Evolutionary conservation across 768 basidiomycete species (phyloP).

Genomic region (Rhizopogon rudus): DNA sequence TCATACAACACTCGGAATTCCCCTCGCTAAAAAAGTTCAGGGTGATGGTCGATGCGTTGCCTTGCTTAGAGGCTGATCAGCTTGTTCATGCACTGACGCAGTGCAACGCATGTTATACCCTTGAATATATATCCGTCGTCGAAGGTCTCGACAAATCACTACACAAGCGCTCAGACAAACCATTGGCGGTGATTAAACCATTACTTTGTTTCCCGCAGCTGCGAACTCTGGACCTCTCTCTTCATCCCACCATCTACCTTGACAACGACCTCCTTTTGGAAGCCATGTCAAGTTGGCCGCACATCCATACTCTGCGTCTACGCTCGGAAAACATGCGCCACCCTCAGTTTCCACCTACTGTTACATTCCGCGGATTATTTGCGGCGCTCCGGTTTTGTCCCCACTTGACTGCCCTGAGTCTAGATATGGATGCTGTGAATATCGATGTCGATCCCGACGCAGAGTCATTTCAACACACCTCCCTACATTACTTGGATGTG

Average conservation of each 20-base stretch:
- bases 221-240: not conserved
- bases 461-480: not conserved
- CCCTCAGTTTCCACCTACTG: too few relatives aligned
- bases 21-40: too few relatives aligned
- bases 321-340: too few relatives aligned
- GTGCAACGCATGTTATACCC: not conserved
- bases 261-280: not conserved
- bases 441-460: not conserved
- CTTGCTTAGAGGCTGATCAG: not conserved
- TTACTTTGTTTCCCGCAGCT: not conserved
- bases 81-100: not conserved
- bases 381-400: not conserved
- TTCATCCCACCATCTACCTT: not conserved
- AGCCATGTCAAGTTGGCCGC: not conserved
- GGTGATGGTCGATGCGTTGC: not conserved
- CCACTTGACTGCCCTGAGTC: not conserved
- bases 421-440: not conserved
- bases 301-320: not conserved
- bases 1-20: not conserved
- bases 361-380: not conserved
- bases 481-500: not conserved
- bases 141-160: too few relatives aligned
- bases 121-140: not conserved
- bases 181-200: not conserved
- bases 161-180: too few relatives aligned